These are phyloP conservation scores for Pogostemon cablin DNA, from an alignment of 257 asterid genomes.

Conservation along the genomic window DNA sequence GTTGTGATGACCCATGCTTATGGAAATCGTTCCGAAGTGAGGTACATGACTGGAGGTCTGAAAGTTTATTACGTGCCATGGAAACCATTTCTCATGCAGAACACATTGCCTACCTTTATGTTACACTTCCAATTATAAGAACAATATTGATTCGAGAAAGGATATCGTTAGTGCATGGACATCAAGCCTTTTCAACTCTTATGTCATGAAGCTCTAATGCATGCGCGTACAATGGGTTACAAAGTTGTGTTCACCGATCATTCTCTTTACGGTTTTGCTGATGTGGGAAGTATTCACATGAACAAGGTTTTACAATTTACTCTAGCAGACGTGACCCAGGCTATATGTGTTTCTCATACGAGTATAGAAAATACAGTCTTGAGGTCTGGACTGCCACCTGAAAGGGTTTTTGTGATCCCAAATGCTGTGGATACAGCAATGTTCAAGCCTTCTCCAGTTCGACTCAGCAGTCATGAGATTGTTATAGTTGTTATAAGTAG, in stretches of 20 bases:
- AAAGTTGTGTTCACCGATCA: constrained; percentile 96
- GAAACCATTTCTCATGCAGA: constrained; percentile 92
- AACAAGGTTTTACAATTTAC: constrained; percentile 96
- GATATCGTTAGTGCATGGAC: constrained; percentile 91
- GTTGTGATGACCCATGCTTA: constrained; percentile 96
- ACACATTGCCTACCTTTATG: constrained; percentile 89
- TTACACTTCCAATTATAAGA: constrained; percentile 80
- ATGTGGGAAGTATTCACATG: constrained; percentile 96
- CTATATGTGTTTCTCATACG: constrained; percentile 96
- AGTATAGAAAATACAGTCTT: constrained; percentile 94
- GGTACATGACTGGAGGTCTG: constrained; percentile 91
- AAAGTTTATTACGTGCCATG: constrained; percentile 94
- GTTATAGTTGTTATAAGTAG: constrained; percentile 91
- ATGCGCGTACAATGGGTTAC: constrained; percentile 98
- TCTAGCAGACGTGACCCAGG: constrained; percentile 91
- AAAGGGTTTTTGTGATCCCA: constrained; percentile 89
- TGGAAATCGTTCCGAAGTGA: constrained; percentile 82
- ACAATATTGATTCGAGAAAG: constrained; percentile 83
- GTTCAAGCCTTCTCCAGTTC: constrained; percentile 84
- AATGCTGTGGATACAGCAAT: constrained; percentile 98
- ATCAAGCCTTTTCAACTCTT: constrained; percentile 96
- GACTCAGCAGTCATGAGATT: constrained; percentile 63
- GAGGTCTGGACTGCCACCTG: constrained; percentile 95
- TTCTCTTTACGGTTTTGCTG: constrained; percentile 97
- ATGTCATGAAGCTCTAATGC: constrained; percentile 95